Evolutionary conservation across 2,329 filamentous ascomycete genomes (phyloP), one percentile per base, ranked within the genome.

Genomic region (Alternaria triticimaculans): DNA sequence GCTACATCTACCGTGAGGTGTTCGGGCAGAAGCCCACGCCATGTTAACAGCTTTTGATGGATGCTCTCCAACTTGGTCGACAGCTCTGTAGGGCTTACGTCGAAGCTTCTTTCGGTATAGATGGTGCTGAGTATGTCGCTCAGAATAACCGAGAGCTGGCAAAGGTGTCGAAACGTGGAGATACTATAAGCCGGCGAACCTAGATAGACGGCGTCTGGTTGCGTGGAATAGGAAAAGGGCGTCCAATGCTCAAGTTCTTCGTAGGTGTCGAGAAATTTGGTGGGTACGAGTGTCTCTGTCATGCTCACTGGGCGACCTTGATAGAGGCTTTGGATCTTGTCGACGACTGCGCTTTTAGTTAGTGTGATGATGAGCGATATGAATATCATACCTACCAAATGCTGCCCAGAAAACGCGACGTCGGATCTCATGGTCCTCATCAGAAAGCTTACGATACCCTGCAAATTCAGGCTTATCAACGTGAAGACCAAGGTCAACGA

Each of bases 321-420:
- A 53, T 87, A 88, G 0, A 88, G 70, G 14, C 81, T 84, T 63
- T 88, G 86, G 8, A 87, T 82, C 65, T 87, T 88, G 63, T 87
- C 86, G 44, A 76, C 70, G 28, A 77, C 72, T 75, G 28, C 6
- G 6, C 5, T n/a, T 1, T n/a, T 14, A 4, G 26, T 73, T 51
- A 73, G 63, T 18, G 28, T 65, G 48, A 15, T 37, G 6, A 21
- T 1, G 18, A n/a, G 45, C 14, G 3, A 5, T 6, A 3, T n/a
- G 21, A 14, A n/a, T 4, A 28, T 5, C 5, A 8, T 43, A 43
- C 57, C 55, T 62, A 74, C 73, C 69, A 66, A 82, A 86, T 28
- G 79, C 83, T 8, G 72, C 83, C 84, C 77, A 86, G 55, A 82
- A 82, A 3, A 80, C 83, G 18, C 84, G 80, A 55, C 78, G 80